Percentiles rank a stretch among this genome's conserved stretches.
phyloP scores from a whole-genome alignment of 495 filamentous ascomycete genomes.

The Penicillium soppii region DNA sequence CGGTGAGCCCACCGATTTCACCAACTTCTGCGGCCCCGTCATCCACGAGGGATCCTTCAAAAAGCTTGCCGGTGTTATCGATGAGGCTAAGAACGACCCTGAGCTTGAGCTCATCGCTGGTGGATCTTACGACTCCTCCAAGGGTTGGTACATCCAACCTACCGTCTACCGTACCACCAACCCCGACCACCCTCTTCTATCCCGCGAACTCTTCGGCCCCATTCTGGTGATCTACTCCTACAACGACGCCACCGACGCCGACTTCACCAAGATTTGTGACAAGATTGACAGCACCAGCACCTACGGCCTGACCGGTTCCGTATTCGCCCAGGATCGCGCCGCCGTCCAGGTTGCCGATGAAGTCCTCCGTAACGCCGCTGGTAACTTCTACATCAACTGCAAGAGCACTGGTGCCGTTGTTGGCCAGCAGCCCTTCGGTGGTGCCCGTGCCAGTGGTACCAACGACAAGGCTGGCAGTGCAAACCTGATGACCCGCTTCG shows the following conservation, averaged over 20 bases:
- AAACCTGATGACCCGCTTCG: constrained; percentile 73
- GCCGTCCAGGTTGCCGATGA: constrained; percentile 69
- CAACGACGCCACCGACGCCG: constrained; percentile 51
- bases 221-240: constrained; percentile 61
- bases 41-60: constrained; percentile 56
- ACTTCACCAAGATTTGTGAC: constrained; percentile 50
- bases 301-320: constrained; percentile 77
- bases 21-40: constrained; percentile 59
- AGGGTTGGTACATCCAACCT: constrained; percentile 67
- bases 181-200: constrained; percentile 60
- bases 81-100: constrained; percentile 59
- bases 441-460: constrained; percentile 80
- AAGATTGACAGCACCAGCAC: constrained; percentile 65
- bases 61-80: constrained; percentile 55
- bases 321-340: constrained; percentile 72
- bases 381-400: constrained; percentile 93
- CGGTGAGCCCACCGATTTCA: constrained; percentile 66
- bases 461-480: constrained; percentile 89
- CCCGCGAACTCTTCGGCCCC: constrained; percentile 64
- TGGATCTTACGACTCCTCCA: constrained; percentile 56
- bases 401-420: constrained; percentile 92
- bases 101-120: constrained; percentile 62
- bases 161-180: constrained; percentile 67
- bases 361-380: constrained; percentile 71
- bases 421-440: constrained; percentile 90